A percentile compares a stretch with the other conserved stretches of the same genome.
Evolutionary conservation across 306 rosid species (phyloP).

Genomic region (Cucumis melo): DNA sequence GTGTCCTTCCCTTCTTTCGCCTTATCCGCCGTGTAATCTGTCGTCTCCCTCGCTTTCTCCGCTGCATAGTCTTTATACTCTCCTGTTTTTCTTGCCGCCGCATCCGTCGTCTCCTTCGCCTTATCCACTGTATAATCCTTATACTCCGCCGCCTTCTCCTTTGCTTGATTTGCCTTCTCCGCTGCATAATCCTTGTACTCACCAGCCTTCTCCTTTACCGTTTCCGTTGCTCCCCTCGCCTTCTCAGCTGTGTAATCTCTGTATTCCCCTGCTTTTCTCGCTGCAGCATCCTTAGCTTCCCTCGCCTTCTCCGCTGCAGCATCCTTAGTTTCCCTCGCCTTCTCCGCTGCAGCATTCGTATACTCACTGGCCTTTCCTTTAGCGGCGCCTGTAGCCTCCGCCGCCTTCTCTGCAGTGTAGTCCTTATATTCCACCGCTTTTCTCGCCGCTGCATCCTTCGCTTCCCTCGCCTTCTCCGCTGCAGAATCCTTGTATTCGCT

Average conservation of each 20-base stretch:
- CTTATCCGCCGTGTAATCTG: slow-evolving; percentile 33
- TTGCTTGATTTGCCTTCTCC: slow-evolving; percentile 5
- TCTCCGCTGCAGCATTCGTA: slow-evolving; percentile 1
- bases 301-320: neutral
- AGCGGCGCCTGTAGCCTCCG: slow-evolving; percentile 6
- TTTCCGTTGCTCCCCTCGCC: slow-evolving; percentile 14
- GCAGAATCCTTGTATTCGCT: slow-evolving; percentile 17
- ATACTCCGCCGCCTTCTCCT: slow-evolving; percentile 9
- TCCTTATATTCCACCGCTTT: slow-evolving; percentile 7
- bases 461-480: slow-evolving; percentile 9
- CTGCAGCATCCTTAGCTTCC: neutral
- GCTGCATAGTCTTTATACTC: slow-evolving; percentile 18
- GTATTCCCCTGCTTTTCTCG: neutral
- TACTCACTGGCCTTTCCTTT: slow-evolving; percentile 14
- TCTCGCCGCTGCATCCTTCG: slow-evolving; percentile 2
- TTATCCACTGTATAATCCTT: slow-evolving; percentile 12
- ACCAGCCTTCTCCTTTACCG: slow-evolving; percentile 2
- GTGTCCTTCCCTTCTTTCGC: slow-evolving; percentile 42
- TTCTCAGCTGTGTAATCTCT: slow-evolving; percentile 16
- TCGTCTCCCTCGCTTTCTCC: slow-evolving; percentile 18
- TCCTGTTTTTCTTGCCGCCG: neutral
- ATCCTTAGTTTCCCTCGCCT: slow-evolving; percentile 3
- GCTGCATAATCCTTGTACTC: slow-evolving; percentile 9
- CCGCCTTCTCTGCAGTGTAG: slow-evolving; percentile 1
- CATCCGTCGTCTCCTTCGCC: slow-evolving; percentile 16